phyloP scores from a whole-genome alignment of 176 grass and related monocot genomes.

The Paspalum notatum region DNA sequence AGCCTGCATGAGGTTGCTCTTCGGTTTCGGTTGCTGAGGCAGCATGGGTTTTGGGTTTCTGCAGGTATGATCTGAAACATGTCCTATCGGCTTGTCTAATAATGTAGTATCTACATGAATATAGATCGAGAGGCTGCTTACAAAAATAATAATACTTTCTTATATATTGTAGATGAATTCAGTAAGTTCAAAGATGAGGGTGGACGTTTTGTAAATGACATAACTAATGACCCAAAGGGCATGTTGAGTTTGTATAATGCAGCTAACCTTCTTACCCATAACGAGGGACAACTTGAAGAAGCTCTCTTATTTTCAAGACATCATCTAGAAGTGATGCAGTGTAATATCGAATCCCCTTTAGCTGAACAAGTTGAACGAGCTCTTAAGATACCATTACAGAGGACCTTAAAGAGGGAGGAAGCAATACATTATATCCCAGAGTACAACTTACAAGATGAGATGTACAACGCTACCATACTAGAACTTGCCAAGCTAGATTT shows the following conservation, averaged over 20 bases:
- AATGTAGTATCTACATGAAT: background rate
- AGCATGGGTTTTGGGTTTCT: background rate
- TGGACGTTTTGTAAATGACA: background rate
- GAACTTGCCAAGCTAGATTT: conserved; percentile 45
- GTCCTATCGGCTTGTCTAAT: no score
- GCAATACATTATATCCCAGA: background rate
- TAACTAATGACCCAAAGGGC: background rate
- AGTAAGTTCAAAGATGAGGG: background rate
- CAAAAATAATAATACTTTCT: background rate
- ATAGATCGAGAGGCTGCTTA: background rate
- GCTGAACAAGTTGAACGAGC: conserved; percentile 7
- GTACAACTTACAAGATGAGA: background rate
- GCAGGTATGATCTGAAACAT: background rate
- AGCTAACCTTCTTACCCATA: background rate
- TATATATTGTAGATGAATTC: conserved; percentile 29
- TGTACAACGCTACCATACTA: background rate
- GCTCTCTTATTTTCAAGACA: background rate
- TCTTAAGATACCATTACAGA: conserved; percentile 4
- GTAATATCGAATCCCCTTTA: background rate
- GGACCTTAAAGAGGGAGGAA: conserved; percentile 11
- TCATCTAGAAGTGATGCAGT: background rate
- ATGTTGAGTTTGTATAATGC: conserved; percentile 30
- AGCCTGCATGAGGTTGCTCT: background rate
- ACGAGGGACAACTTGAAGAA: background rate
- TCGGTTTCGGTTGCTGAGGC: background rate